phyloP scores from a whole-genome alignment of 2,329 filamentous ascomycete genomes.

The Decorospora gaudefroyi region DNA sequence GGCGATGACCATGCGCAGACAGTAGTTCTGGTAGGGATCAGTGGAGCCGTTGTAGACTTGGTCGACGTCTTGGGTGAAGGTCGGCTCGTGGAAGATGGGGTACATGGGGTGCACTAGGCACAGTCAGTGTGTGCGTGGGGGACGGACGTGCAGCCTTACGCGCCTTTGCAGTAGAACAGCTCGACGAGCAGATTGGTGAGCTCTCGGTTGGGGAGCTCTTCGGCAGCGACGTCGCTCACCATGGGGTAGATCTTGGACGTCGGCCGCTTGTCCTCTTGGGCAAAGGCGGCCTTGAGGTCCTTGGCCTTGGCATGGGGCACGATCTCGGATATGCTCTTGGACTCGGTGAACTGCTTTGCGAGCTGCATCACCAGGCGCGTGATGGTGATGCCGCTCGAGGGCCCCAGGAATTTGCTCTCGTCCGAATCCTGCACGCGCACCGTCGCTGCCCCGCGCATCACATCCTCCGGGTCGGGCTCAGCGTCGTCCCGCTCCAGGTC shows the following conservation, averaged over 20 bases:
- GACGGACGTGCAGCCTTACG: conserved; percentile 1
- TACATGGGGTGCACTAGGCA: conserved; percentile 79
- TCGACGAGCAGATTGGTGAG: conserved; percentile 80
- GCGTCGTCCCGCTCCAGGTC: conserved; percentile 75
- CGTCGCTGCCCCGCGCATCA: conserved; percentile 83
- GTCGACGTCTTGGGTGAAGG: conserved; percentile 75
- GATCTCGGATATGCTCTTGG: conserved; percentile 88
- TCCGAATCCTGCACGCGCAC: conserved; percentile 84
- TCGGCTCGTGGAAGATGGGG: conserved; percentile 82
- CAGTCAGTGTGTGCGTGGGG: conserved; percentile 19
- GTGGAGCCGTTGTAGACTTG: conserved; percentile 76
- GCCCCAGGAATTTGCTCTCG: conserved; percentile 87
- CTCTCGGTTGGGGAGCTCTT: conserved; percentile 71
- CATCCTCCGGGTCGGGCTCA: conserved; percentile 75
- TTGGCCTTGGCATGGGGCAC: conserved; percentile 74
- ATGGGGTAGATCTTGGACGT: conserved; percentile 85
- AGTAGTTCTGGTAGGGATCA: conserved; percentile 85
- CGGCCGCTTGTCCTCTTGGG: conserved; percentile 66
- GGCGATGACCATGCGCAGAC: conserved; percentile 87
- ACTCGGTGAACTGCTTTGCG: conserved; percentile 89
- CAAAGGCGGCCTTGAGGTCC: conserved; percentile 69
- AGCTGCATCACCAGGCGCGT: conserved; percentile 94
- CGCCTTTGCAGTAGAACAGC: conserved; percentile 83
- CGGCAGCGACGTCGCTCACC: conserved; percentile 81
- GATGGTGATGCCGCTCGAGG: conserved; percentile 94